Evolutionary conservation across 2,329 filamentous ascomycete species (phyloP).

Genomic region (Microcyclospora tardicrescens): DNA sequence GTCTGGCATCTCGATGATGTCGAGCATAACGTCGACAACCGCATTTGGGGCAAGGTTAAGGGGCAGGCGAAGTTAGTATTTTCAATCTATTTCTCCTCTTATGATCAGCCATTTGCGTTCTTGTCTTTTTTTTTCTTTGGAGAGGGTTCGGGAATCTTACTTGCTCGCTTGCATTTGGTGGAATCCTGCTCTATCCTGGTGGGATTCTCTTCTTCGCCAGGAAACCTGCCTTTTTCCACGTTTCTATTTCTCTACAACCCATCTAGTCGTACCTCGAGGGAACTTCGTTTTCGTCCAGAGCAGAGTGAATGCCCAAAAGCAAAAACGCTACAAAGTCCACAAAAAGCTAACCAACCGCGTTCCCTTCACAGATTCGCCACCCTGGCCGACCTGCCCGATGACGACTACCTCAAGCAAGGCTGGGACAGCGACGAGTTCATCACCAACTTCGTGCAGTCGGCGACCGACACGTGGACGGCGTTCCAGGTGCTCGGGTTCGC

Average conservation of each 20-base stretch:
- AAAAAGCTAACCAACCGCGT: not conserved
- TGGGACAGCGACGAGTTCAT: conserved; percentile 46
- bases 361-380: conserved; percentile 22
- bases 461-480: conserved; percentile 40
- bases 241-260: too few relatives aligned
- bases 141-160: too few relatives aligned
- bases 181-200: too few relatives aligned
- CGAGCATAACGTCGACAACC: conserved; percentile 57
- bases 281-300: too few relatives aligned
- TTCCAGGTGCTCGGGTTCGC: conserved; percentile 41
- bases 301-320: too few relatives aligned
- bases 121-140: too few relatives aligned
- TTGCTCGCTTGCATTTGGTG: too few relatives aligned
- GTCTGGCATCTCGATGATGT: conserved; percentile 43
- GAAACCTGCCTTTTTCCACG: too few relatives aligned
- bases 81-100: conserved; percentile 7
- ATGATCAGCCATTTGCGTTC: not conserved
- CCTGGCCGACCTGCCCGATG: conserved; percentile 22
- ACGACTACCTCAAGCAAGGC: conserved; percentile 40
- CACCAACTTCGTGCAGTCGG: conserved; percentile 38
- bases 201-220: too few relatives aligned
- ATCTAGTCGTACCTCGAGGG: too few relatives aligned
- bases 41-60: conserved; percentile 61
- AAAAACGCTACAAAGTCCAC: not conserved
- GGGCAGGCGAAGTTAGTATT: conserved; percentile 39